Conservation (phyloP, 768 basidiomycete genomes). For the Boletus insuetus region DNA sequence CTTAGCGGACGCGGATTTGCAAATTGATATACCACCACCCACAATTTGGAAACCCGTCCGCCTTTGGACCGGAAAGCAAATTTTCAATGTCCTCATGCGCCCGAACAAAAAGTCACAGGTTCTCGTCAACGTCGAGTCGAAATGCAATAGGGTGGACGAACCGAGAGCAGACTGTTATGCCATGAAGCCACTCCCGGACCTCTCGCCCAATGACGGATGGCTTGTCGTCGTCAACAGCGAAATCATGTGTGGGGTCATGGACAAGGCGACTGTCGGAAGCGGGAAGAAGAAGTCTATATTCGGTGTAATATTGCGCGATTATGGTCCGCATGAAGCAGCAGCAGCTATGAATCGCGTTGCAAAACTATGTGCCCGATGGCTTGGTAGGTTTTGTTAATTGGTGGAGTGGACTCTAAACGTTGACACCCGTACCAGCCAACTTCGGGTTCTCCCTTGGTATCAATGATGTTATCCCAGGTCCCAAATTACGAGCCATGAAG, state of each 20-base stretch:
- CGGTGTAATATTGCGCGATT: conserved; percentile 95
- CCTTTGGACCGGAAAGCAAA: conserved; percentile 97
- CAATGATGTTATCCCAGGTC: conserved; percentile 97
- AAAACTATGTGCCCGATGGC: conserved; percentile 91
- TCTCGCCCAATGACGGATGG: conserved; percentile 97
- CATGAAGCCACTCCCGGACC: conserved; percentile 68
- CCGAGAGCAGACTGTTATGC: conserved; percentile 62
- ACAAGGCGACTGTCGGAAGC: conserved; percentile 95
- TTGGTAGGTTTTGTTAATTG: conserved; percentile 52
- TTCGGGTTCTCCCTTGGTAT: conserved; percentile 97
- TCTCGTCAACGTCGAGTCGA: conserved; percentile 92
- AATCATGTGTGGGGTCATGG: conserved; percentile 99
- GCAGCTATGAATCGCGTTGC: conserved; percentile 94
- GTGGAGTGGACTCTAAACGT: neutral
- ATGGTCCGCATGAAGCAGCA: conserved; percentile 92
- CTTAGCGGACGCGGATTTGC: conserved; percentile 83
- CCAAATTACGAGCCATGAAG: conserved; percentile 75
- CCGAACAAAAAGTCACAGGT: conserved; percentile 84
- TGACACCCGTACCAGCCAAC: conserved; percentile 65
- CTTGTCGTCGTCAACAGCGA: conserved; percentile 96
- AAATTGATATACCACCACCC: conserved; percentile 95
- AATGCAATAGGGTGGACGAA: conserved; percentile 88
- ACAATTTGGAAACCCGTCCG: conserved; percentile 90
- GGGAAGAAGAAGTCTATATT: conserved; percentile 99
- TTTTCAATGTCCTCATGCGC: conserved; percentile 97